Evolutionary conservation across 768 basidiomycete species (phyloP).

Genomic region (Termitomyces sp.): DNA sequence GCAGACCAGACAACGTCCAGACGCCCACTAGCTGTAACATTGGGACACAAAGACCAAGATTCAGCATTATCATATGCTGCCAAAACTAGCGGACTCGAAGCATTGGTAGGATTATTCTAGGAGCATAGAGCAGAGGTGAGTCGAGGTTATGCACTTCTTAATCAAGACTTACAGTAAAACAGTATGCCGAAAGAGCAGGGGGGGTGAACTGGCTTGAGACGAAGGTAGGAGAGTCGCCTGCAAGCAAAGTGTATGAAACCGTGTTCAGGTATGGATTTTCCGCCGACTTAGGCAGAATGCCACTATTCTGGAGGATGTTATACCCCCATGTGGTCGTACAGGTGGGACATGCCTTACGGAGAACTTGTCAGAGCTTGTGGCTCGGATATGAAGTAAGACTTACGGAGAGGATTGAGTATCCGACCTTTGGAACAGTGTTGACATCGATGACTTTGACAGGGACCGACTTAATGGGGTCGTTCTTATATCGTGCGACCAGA

Average conservation of each 20-base stretch:
- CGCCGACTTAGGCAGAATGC: conserved; percentile 8
- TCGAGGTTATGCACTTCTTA: not conserved
- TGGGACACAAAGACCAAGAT: conserved; percentile 6
- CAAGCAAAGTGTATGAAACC: conserved; percentile 6
- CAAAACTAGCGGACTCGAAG: not conserved
- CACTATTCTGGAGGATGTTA: conserved; percentile 6
- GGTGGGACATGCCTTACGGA: conserved; percentile 1
- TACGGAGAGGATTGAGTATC: conserved; percentile 14
- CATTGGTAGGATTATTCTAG: conserved; percentile 8
- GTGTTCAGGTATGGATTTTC: conserved; percentile 5
- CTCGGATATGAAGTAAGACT: not conserved
- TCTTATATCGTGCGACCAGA: conserved; percentile 9
- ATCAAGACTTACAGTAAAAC: conserved; percentile 8
- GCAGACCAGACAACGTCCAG: conserved; percentile 4
- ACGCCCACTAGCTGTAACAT: not conserved
- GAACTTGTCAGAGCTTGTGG: not conserved
- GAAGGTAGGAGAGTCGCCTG: conserved; percentile 12
- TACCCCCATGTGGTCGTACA: conserved; percentile 6
- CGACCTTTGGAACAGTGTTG: conserved; percentile 8
- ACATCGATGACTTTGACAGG: conserved; percentile 10
- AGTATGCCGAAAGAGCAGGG: conserved; percentile 6
- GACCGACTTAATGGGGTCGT: not conserved
- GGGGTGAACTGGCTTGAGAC: conserved; percentile 10
- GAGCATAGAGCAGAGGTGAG: not conserved
- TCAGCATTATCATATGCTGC: not conserved